Percentiles rank a stretch among this genome's conserved stretches.
phyloP scores from a whole-genome alignment of 257 asterid genomes.

The Solanum dulcamara region DNA sequence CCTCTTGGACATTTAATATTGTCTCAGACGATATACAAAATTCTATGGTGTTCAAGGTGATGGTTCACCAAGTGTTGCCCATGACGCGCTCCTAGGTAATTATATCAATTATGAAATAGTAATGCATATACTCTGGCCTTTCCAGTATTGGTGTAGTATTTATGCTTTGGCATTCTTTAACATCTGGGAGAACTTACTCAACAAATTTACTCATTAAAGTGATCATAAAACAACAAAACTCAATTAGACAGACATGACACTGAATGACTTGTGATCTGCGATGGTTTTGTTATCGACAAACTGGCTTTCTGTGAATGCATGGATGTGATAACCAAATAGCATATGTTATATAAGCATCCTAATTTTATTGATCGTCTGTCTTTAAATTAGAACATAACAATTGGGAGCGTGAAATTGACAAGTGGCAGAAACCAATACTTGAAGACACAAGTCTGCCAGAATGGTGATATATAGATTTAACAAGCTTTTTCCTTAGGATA shows the following conservation, averaged over 20 bases:
- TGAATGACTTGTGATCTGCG: neutral
- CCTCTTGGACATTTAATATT: neutral
- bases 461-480: slow-evolving; percentile 39
- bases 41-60: slow-evolving; percentile 58
- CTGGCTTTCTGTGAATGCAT: neutral
- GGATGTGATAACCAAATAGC: neutral
- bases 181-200: neutral
- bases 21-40: slow-evolving; percentile 77
- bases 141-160: neutral
- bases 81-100: slow-evolving; percentile 70
- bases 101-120: neutral
- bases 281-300: neutral
- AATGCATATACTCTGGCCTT: neutral
- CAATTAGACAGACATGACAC: neutral
- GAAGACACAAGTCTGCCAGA: slow-evolving; percentile 87
- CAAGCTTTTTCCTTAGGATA: neutral
- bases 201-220: neutral
- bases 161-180: neutral
- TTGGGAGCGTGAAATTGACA: slow-evolving; percentile 87
- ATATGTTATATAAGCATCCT: neutral
- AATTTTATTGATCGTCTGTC: neutral
- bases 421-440: slow-evolving; percentile 91
- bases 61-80: slow-evolving; percentile 67
- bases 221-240: neutral
- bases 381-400: slow-evolving; percentile 33